Base-by-base conservation (phyloP, 2,329 filamentous ascomycete genomes). In the Fusarium abutilonis region DNA sequence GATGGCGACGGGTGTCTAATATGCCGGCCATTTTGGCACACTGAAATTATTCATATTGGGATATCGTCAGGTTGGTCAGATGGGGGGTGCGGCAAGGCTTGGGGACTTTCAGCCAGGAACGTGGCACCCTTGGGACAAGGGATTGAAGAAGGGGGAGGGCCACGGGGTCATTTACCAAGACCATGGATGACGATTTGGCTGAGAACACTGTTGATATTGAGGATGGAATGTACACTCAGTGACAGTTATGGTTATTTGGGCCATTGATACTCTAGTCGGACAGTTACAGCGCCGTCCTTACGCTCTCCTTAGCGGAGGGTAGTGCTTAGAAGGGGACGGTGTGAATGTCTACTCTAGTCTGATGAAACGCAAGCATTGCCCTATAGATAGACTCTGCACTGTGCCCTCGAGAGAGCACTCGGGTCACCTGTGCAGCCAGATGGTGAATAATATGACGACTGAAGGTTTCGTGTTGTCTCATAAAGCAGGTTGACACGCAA, bases 41-140 rank as follows among this genome's bases (percentile, higher is more conserved):
- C 45, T 49, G 43, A 35, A 32, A 41, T 31, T 34, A 35, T 56
- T 41, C 39, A 45, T 38, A 49, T 62, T 38, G 35, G 13, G 26
- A 52, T 60, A 40, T 59, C 52, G 21, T 56, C 44, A 44, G 23
- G 40, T 42, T 51, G 57, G 49, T 60, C 56, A 48, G 49, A 55
- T 60, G 64, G 39, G 43, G 60, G 35, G 26, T 64, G 51, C 41
- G 23, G 41, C 38, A 50, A 58, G 29, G 17, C 38, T 55, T 61
- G 51, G 52, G 52, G 40, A 64, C 52, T 52, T 62, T 32, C 40
- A 63, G 49, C 62, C 62, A 60, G 63, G 55, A 56, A 57, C 46
- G 54, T 64, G 60, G 66, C 55, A 52, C 36, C 40, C 40, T 47
- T 63, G 52, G 48, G 41, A 47, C 26, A 40, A 52, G 26, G 53